Base-by-base conservation (phyloP, 495 filamentous ascomycete genomes). In the Hyaloscypha bicolor region DNA sequence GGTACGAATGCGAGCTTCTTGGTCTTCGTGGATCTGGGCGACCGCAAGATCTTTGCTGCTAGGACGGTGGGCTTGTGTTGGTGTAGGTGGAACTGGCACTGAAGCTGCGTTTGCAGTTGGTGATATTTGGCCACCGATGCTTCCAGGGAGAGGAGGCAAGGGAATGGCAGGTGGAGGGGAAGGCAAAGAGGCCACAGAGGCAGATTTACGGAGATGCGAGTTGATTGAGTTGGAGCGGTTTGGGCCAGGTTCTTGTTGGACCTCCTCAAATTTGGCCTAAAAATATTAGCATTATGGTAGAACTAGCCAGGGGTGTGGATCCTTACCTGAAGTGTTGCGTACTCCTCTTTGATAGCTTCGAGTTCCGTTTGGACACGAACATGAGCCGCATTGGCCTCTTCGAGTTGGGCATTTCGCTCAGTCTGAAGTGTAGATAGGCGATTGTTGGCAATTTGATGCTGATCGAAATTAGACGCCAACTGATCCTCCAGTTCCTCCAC, bases 401-500 rank as follows among this genome's bases (percentile, higher is more conserved):
- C 85, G 16, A 90, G 69, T 66, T 90, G 82, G 22, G 79, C 78
- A 64, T 86, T 85, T 6, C 87, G 85, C 76, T 92, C 90, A n/a
- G 83, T 83, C 68, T 92, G 86, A n/a, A 92, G 82, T 68, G 76
- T 89, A 73, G 78, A 93, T 80, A 81, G 86, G 74, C 74, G 91
- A 71, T 94, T 91, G 76, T 92, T 94, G 9, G 85, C 85, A n/a
- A 87, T 80, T 68, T 96, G 91, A 70, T 94, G 93, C 73, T 97
- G 92, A 65, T 99, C 95, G 75, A 91, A 99, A 78, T 92, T 97
- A 74, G 83, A 92, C 68, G 91, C 90, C n/a, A 99, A 87, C 72
- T 99, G 94, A 67, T 99, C 93, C 76, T 99, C 95, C 21, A 99
- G 88, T 78, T 98, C 95, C 73, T 97, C 93, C 9, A 98, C 91